Conservation (phyloP, 106 monocot genomes). For the Allium sativum region DNA sequence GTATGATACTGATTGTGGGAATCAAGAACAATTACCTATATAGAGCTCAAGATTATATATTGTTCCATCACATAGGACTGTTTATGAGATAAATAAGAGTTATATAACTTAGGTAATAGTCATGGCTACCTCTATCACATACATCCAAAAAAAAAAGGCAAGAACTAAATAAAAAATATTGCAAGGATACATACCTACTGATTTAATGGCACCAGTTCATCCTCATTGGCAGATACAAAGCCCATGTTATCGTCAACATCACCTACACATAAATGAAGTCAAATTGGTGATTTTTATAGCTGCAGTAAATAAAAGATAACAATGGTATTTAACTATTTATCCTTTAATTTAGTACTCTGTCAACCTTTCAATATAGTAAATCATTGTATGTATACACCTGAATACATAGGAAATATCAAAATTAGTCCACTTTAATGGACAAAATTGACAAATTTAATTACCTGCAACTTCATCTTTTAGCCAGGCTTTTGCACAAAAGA, state of each 20-base stretch:
- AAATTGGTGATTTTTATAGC: background rate
- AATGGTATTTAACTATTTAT: no score
- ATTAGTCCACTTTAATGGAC: no score
- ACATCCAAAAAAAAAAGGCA: no score
- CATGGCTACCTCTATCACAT: background rate
- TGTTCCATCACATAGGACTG: background rate
- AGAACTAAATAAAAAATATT: no score
- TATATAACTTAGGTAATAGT: background rate
- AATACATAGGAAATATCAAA: no score
- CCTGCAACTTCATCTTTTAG: slow-evolving; percentile 55
- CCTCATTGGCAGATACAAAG: background rate
- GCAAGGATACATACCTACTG: background rate
- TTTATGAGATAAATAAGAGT: background rate
- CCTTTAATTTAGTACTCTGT: no score
- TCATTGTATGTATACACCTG: background rate
- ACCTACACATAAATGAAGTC: slow-evolving; percentile 5
- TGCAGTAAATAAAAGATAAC: no score
- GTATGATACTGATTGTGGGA: no score
- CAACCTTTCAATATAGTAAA: background rate
- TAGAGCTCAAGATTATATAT: background rate
- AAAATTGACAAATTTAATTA: slow-evolving; percentile 6
- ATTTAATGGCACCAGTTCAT: background rate
- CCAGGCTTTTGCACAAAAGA: slow-evolving; percentile 70
- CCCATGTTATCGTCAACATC: slow-evolving; percentile 10
- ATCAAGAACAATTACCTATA: background rate